phyloP scores from a whole-genome alignment of 192 early-diverging fungal genomes.

The Podila epicladia region DNA sequence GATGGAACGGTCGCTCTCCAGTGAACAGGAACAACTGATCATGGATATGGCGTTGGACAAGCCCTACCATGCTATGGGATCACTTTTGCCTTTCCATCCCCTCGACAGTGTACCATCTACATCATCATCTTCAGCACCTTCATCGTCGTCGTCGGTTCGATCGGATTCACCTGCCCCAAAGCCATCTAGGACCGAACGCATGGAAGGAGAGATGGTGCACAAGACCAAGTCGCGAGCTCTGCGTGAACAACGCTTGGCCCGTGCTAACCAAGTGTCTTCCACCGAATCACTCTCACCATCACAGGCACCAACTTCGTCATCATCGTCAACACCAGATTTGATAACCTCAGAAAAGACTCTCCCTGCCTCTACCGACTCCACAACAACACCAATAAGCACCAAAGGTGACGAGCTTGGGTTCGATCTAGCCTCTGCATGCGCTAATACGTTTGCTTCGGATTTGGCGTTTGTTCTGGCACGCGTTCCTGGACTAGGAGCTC shows the following conservation, averaged over 20 bases:
- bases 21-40: conserved; percentile 28
- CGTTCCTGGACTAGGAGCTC: conserved; percentile 43
- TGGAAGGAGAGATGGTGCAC: neutral
- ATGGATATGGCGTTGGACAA: conserved; percentile 44
- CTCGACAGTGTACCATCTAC: conserved; percentile 7
- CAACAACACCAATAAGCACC: neutral
- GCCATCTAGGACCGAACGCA: conserved; percentile 1
- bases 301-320: neutral
- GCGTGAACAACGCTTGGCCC: too few species aligned
- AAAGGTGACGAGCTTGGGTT: conserved; percentile 27
- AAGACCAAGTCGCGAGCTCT: neutral
- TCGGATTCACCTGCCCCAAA: conserved; percentile 13
- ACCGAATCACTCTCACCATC: neutral
- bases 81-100: conserved; percentile 10
- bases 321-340: conserved; percentile 1
- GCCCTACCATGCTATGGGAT: neutral
- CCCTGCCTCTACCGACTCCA: neutral
- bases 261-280: neutral
- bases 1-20: conserved; percentile 21
- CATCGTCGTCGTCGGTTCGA: conserved; percentile 11
- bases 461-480: conserved; percentile 42
- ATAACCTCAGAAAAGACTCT: neutral
- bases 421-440: conserved; percentile 44
- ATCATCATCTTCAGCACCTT: conserved; percentile 17
- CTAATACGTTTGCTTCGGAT: conserved; percentile 46